Evolutionary conservation across 345 rosid genomes (phyloP).

Genomic region (Dovyalis caffra): DNA sequence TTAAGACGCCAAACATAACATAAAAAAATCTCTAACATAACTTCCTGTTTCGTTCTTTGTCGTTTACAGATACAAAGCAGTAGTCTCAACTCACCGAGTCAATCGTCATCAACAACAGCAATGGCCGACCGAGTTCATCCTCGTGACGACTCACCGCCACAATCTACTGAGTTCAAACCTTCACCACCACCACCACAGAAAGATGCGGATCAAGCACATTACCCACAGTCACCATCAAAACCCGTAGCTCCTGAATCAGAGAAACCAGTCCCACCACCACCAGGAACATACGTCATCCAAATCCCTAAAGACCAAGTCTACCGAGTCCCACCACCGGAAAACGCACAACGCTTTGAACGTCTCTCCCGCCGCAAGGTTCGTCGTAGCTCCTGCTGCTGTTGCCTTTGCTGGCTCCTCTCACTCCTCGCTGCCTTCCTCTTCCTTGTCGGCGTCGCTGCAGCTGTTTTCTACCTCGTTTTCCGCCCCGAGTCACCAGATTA

Average conservation of each 20-base stretch:
- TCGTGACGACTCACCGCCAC: conserved; percentile 11
- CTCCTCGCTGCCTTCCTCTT: conserved; percentile 30
- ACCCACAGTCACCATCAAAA: conserved; percentile 3
- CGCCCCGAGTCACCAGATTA: conserved; percentile 65
- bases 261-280: conserved; percentile 45
- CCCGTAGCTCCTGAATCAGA: conserved; percentile 7
- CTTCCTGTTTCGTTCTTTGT: not conserved
- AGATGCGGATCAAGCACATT: not conserved
- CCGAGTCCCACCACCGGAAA: conserved; percentile 86
- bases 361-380: conserved; percentile 46
- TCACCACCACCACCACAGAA: not conserved
- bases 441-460: conserved; percentile 49
- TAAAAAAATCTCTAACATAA: accelerated
- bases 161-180: not conserved
- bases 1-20: not conserved
- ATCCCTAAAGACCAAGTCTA: conserved; percentile 86
- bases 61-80: not conserved
- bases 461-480: conserved; percentile 56
- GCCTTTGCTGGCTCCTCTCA: conserved; percentile 44
- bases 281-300: conserved; percentile 74
- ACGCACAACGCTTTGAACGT: conserved; percentile 51
- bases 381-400: conserved; percentile 40
- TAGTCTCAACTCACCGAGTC: not conserved
- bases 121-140: conserved; percentile 50
- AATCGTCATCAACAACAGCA: not conserved